Conservation (phyloP, 1,139 yeast species). For the Geotrichum cucujoidarum region DNA sequence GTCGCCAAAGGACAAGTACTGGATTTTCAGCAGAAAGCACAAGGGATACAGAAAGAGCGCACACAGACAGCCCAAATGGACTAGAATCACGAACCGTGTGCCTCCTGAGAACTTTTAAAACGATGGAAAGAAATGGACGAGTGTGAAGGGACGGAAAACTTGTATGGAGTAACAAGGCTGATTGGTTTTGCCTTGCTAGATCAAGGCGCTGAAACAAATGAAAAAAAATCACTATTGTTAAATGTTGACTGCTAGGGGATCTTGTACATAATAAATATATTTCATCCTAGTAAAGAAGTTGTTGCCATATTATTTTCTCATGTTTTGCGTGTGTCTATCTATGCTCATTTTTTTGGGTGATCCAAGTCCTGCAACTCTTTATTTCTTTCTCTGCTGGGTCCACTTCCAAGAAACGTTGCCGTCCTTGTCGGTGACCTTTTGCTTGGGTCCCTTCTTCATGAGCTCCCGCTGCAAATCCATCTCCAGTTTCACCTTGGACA, state of each 20-base stretch:
- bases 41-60: conserved; percentile 82
- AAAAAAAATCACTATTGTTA: too few species aligned
- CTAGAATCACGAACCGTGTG: conserved; percentile 72
- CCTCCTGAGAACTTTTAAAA: conserved; percentile 70
- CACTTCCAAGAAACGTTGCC: conserved; percentile 40
- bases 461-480: conserved; percentile 77
- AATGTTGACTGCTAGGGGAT: not conserved
- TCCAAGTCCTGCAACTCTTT: not conserved
- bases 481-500: conserved; percentile 61
- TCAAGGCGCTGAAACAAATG: too few species aligned
- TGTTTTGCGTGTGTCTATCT: not conserved
- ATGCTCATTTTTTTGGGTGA: not conserved
- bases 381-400: conserved; percentile 18
- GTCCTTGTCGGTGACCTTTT: conserved; percentile 58
- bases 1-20: conserved; percentile 78
- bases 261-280: conserved; percentile 9
- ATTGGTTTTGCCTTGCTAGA: too few species aligned
- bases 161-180: too few species aligned
- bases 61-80: conserved; percentile 47
- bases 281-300: not conserved
- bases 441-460: conserved; percentile 85
- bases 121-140: not conserved
- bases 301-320: too few species aligned
- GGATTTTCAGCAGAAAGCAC: conserved; percentile 71
- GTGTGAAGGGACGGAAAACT: too few species aligned